Percentiles rank a stretch among this genome's conserved stretches.
These are phyloP conservation scores for Heritiera fomes DNA, from an alignment of 345 rosid genomes.

Conservation along the genomic window DNA sequence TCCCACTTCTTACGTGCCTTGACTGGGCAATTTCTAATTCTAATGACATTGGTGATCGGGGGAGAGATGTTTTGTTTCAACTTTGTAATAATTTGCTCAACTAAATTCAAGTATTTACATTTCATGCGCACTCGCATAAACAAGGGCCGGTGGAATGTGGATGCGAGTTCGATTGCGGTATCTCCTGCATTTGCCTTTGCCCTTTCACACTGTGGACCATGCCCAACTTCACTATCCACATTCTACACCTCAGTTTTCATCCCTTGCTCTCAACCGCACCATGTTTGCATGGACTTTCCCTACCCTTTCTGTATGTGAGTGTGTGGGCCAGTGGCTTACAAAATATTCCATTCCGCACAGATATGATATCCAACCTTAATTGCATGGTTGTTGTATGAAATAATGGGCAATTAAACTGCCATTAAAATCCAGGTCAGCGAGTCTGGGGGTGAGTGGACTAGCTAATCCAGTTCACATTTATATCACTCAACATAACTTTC, in stretches of 20 bases:
- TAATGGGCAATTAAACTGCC: not conserved
- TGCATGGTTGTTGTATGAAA: conserved; percentile 9
- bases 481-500: not conserved
- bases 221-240: not conserved
- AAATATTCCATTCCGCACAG: conserved; percentile 1
- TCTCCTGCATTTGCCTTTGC: not conserved
- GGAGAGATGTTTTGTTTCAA: not conserved
- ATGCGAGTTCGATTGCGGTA: too few species aligned
- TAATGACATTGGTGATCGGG: not conserved
- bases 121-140: not conserved
- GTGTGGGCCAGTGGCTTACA: conserved; percentile 13
- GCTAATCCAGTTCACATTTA: conserved; percentile 4
- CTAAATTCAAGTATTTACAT: not conserved
- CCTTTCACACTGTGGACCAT: conserved; percentile 1
- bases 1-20: not conserved
- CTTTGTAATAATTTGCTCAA: conserved; percentile 8
- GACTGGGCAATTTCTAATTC: not conserved
- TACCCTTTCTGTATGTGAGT: not conserved
- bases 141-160: not conserved
- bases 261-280: not conserved
- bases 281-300: too few species aligned
- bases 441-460: not conserved
- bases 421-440: not conserved
- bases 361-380: not conserved
- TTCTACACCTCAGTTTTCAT: not conserved